phyloP scores from a whole-genome alignment of 169 alveolate genomes.

The Plasmodium coatneyi region DNA sequence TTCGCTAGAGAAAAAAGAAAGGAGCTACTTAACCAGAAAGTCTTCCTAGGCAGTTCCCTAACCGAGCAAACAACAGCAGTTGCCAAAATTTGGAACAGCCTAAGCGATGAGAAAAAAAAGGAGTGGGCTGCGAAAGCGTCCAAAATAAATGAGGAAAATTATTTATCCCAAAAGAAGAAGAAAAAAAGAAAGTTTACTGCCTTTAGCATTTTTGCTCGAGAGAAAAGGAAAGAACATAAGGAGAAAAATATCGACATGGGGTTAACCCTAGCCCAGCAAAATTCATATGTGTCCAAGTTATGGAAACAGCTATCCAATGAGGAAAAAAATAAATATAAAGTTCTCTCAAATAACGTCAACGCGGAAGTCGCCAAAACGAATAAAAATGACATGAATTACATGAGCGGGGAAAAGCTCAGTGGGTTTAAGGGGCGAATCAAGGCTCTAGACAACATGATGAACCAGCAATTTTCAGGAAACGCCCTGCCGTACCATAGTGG shows the following conservation, averaged over 20 bases:
- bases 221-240: constrained; percentile 64
- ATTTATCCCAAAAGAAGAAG: constrained; percentile 43
- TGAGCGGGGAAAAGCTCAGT: constrained; percentile 33
- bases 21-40: constrained; percentile 50
- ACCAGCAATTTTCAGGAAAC: constrained; percentile 15
- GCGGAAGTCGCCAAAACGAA: constrained; percentile 30
- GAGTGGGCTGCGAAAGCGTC: constrained; percentile 74
- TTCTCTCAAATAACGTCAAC: constrained; percentile 35
- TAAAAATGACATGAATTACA: constrained; percentile 4
- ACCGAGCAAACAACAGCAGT: constrained; percentile 74
- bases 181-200: constrained; percentile 75
- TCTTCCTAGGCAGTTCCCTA: constrained; percentile 55
- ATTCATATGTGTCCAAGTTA: constrained; percentile 70
- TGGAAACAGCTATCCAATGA: constrained; percentile 60
- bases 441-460: constrained; percentile 53
- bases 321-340: constrained; percentile 65
- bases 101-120: constrained; percentile 46
- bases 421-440: constrained; percentile 62
- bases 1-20: constrained; percentile 71
- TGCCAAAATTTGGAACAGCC: constrained; percentile 68
- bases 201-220: constrained; percentile 68
- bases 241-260: constrained; percentile 67
- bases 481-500: neutral
- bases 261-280: constrained; percentile 64
- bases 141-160: constrained; percentile 71